Conservation (phyloP, 371 early-diverging fungal genomes). For the Mucor mucedo region DNA sequence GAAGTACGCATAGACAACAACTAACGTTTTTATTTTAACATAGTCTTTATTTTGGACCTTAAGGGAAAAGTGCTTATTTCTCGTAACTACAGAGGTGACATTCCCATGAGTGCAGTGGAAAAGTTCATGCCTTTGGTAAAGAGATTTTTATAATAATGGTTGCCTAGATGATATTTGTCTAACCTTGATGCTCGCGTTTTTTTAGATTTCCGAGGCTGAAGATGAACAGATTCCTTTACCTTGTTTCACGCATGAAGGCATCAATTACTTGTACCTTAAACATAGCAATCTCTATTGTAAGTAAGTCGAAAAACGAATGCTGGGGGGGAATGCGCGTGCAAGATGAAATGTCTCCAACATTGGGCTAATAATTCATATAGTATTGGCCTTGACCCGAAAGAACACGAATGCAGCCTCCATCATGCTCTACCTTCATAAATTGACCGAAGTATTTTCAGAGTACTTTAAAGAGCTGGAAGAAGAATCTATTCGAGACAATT, state of each 20-base stretch:
- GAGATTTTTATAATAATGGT: slow-evolving; percentile 52
- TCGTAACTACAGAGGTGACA: slow-evolving; percentile 91
- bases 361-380: slow-evolving; percentile 50
- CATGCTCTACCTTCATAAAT: slow-evolving; percentile 91
- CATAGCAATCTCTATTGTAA: slow-evolving; percentile 95
- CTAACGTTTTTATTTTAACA: slow-evolving; percentile 23
- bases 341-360: too few relatives aligned
- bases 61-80: slow-evolving; percentile 98
- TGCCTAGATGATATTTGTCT: not conserved
- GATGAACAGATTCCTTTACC: slow-evolving; percentile 92
- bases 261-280: slow-evolving; percentile 92
- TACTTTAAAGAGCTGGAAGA: slow-evolving; percentile 99
- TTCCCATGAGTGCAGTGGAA: slow-evolving; percentile 93
- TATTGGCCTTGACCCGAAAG: slow-evolving; percentile 93
- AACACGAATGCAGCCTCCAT: slow-evolving; percentile 97
- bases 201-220: slow-evolving; percentile 76
- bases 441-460: slow-evolving; percentile 92
- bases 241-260: slow-evolving; percentile 92
- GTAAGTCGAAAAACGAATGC: slow-evolving; percentile 18
- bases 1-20: not conserved
- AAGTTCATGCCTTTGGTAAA: slow-evolving; percentile 94
- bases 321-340: too few relatives aligned
- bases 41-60: slow-evolving; percentile 94
- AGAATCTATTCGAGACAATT: slow-evolving; percentile 95
- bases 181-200: not conserved